Evolutionary conservation across 2,329 filamentous ascomycete species (phyloP), one percentile per base, ranked within the genome.

Genomic region (Blastomyces emzantsi): DNA sequence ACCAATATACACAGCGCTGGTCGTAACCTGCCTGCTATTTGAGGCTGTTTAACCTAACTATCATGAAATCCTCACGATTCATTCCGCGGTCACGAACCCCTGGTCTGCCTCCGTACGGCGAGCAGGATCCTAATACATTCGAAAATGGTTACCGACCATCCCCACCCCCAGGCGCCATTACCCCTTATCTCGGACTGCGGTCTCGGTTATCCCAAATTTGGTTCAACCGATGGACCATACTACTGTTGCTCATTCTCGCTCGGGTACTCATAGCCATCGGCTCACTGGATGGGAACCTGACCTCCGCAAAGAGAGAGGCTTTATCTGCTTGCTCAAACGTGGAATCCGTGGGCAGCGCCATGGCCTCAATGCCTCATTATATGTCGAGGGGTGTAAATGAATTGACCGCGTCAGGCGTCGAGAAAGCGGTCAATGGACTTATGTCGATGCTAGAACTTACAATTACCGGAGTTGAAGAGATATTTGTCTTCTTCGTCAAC

Each of bases 341-440:
- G 58, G 93, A 99, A 79, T 90, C 90, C 69, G 85, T 96, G 69
- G 94, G 93, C 67, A 97, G 92, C 74, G 85, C 91, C 65, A 93
- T 99, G 90, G 94, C 93, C 49, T 97, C 94, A 47, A 96, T 97
- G 92, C 94, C 94, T 64, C 89, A 97, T 76, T 97, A 96, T 78
- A 87, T 97, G 73, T 90, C 92, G 1, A 81, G 84, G 61, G 94
- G 94, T 62, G 87, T 97, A 73, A 99, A 99, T 77, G 85, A 90
- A 64, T 79, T 97, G 69, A 89, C 90, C 8, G 90, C 91, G 41
- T 83, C 83, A 58, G 88, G 90, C 63, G 87, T 97, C 68, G 90
- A 92, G 69, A 87, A 88, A 69, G 86, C 91, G 9, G 86, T 97
- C 67, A 83, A 86, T 66, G 93, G 86, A 59, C 83, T 97, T 74